Evolutionary conservation across 2,329 filamentous ascomycete species (phyloP), one percentile per base, ranked within the genome.

Genomic region (Cordyceps farinosa): DNA sequence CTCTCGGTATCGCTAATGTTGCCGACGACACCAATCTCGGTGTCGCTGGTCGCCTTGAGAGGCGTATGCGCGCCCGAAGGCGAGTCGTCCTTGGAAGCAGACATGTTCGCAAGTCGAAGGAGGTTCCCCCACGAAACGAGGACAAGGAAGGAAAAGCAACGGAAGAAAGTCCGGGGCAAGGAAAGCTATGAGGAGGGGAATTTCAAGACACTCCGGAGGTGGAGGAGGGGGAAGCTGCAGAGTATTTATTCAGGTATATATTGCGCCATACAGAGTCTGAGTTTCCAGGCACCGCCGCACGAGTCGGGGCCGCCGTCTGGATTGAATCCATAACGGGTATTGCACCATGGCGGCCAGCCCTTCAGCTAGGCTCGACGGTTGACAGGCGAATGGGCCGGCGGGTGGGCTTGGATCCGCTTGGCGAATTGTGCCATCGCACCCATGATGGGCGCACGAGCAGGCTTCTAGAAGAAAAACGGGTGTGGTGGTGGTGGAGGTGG

Each of bases 401-500:
- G 22, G 22, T 34, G 57, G 55, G 34, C 29, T 17, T 34, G 57
- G 58, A 45, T 61, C 48, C 58, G 58, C 61, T 54, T 60, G 15
- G 38, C 36, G 40, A 50, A 63, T 63, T 63, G 61, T 63, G 61
- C 53, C 61, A 63, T 63, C 61, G 61, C 45, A 63, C 54, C 61
- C 61, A 61, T 61, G 36, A 60, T 52, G 45, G 45, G 38, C 13
- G 32, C 22, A 15, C 29, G 22, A 36, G 45, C 55, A 58, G 48
- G 55, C 32, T 48, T 55, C 53, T 55, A 55, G 53, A 55, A 42
- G 53, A 22, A 22, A 22, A 22, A 38, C 22, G 51, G 51, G 22
- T 48, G 22, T 22, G 22, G 22, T 22, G 22, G 22, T 22, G 22
- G 22, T 22, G 22, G 22, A 22, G 22, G 22, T 22, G 22, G 22